A percentile compares a stretch with the other conserved stretches of the same genome.
These are phyloP conservation scores for Neltuma alba DNA, from an alignment of 306 rosid genomes.

Conservation along the genomic window DNA sequence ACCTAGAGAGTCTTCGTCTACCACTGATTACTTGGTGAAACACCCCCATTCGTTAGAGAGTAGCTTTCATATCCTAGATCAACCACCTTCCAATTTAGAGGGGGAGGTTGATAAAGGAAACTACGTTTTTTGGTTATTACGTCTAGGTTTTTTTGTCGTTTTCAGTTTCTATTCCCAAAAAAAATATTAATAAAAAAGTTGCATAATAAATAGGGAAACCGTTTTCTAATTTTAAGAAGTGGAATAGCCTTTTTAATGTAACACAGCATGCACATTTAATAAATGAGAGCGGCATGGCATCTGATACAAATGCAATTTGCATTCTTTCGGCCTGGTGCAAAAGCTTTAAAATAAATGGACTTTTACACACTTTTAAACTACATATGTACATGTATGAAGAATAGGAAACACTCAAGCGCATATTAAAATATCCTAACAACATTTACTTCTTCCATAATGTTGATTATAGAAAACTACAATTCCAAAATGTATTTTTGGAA, in stretches of 20 bases:
- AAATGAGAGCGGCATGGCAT: background rate
- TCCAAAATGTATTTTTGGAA: background rate
- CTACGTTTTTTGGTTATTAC: too few relatives aligned
- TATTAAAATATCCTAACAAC: background rate
- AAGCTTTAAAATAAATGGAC: background rate
- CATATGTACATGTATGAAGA: background rate
- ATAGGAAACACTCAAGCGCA: background rate
- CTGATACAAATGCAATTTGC: background rate
- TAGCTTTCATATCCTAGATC: too few relatives aligned
- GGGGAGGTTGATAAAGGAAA: too few relatives aligned
- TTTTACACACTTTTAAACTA: background rate
- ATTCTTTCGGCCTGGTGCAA: background rate
- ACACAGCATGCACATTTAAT: background rate
- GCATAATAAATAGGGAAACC: too few relatives aligned
- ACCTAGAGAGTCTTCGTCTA: too few relatives aligned
- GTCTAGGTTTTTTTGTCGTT: too few relatives aligned
- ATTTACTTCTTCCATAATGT: background rate
- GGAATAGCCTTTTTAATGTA: slow-evolving; percentile 4
- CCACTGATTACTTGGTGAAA: too few relatives aligned
- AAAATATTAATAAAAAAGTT: too few relatives aligned
- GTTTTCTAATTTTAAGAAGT: background rate
- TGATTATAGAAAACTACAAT: too few relatives aligned
- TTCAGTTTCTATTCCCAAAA: too few relatives aligned
- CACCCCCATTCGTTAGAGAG: too few relatives aligned
- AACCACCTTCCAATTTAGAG: too few relatives aligned